Conservation (phyloP, 306 rosid genomes). For the Quillaja saponaria region DNA sequence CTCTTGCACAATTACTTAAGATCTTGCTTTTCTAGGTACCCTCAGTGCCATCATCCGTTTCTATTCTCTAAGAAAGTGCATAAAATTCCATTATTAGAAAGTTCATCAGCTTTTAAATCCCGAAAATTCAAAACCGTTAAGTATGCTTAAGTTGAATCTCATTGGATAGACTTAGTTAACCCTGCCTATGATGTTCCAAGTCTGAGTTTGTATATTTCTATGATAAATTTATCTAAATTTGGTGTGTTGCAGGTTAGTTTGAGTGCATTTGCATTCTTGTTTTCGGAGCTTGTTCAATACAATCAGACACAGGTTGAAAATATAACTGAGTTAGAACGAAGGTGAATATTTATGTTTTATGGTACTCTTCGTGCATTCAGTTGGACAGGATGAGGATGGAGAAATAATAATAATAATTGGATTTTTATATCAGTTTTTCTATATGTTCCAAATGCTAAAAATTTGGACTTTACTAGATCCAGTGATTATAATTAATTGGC, state of each 20-base stretch:
- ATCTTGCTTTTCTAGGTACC: conserved; percentile 22
- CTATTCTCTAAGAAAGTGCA: too few relatives aligned
- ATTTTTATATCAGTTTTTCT: conserved; percentile 17
- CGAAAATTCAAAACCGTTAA: too few relatives aligned
- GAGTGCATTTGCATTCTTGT: conserved; percentile 97
- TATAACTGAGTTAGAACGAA: conserved; percentile 91
- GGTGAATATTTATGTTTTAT: conserved; percentile 43
- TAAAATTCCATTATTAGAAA: too few relatives aligned
- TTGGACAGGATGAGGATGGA: neutral
- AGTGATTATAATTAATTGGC: neutral
- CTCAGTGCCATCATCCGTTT: too few relatives aligned
- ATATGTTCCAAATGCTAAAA: neutral
- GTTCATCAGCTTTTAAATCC: too few relatives aligned
- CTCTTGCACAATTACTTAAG: neutral
- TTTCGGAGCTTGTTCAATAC: conserved; percentile 98
- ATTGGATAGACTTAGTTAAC: too few relatives aligned
- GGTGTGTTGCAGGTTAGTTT: conserved; percentile 73
- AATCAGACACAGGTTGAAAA: conserved; percentile 97
- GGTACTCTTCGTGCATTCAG: neutral
- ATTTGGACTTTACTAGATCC: neutral
- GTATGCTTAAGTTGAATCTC: too few relatives aligned
- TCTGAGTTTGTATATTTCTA: neutral
- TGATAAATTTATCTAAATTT: conserved; percentile 9
- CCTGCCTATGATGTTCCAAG: conserved; percentile 1
- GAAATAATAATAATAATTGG: neutral